Evolutionary conservation across 129 eudicot species (phyloP).

Genomic region (Flaveria robusta): DNA sequence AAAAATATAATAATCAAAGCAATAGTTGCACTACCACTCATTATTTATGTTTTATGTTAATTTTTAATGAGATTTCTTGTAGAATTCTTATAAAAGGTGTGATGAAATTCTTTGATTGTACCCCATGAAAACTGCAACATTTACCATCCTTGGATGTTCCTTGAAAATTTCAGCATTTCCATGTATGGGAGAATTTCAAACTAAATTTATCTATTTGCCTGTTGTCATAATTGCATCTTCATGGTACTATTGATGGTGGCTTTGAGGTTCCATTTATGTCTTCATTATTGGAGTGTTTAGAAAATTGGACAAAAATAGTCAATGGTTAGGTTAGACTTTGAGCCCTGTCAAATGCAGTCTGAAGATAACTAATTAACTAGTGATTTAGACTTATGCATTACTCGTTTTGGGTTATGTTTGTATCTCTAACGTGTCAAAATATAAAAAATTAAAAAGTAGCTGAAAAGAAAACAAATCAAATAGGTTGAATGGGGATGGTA

Average conservation of each 20-base stretch:
- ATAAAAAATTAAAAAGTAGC: neutral
- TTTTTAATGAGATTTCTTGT: neutral
- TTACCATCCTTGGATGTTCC: neutral
- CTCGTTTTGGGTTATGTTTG: neutral
- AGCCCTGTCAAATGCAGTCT: neutral
- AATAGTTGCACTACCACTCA: neutral
- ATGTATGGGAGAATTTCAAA: neutral
- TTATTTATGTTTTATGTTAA: neutral
- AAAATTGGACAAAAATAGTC: neutral
- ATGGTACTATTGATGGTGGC: conserved; percentile 16
- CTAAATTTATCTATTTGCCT: neutral
- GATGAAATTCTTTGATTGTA: neutral
- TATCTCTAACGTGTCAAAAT: neutral
- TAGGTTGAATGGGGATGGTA: neutral
- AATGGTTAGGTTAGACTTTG: neutral
- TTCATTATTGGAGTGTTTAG: neutral
- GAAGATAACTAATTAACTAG: neutral
- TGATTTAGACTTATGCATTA: neutral
- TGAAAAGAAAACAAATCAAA: neutral
- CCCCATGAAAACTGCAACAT: neutral
- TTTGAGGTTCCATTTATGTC: neutral
- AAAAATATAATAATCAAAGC: neutral
- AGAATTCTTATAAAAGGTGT: neutral
- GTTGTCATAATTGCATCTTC: neutral
- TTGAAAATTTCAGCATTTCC: conserved; percentile 10